These are phyloP conservation scores for Cordyceps fumosorosea DNA, from an alignment of 2,329 filamentous ascomycete species.

Conservation along the genomic window DNA sequence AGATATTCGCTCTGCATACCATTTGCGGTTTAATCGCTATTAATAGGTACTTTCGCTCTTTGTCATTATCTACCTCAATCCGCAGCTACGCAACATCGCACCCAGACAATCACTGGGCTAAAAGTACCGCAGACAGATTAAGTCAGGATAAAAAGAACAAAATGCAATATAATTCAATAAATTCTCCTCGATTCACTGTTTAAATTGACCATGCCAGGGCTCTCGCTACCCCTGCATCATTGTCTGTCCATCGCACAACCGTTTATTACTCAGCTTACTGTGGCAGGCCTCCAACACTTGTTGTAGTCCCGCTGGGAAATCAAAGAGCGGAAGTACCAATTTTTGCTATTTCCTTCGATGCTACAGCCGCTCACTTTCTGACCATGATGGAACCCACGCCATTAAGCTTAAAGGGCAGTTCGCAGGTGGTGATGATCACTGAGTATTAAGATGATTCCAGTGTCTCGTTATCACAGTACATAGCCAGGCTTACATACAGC, in stretches of 20 bases:
- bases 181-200: background rate
- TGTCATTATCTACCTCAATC: too few relatives aligned
- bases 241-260: background rate
- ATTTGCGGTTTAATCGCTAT: background rate
- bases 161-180: too few relatives aligned
- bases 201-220: background rate
- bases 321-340: background rate
- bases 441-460: too few relatives aligned
- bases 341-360: background rate
- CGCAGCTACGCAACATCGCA: too few relatives aligned
- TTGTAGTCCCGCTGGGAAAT: background rate
- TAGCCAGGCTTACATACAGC: too few relatives aligned
- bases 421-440: background rate
- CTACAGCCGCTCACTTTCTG: background rate
- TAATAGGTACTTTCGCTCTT: background rate
- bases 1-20: background rate
- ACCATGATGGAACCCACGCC: background rate
- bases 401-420: background rate
- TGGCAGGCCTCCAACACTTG: background rate
- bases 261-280: slow-evolving; percentile 8
- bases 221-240: background rate
- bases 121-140: too few relatives aligned
- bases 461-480: too few relatives aligned
- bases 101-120: too few relatives aligned
- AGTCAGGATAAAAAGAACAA: too few relatives aligned